Conservation (phyloP, 225 moss, liverwort and hornwort species). For the Neckera pumila region DNA sequence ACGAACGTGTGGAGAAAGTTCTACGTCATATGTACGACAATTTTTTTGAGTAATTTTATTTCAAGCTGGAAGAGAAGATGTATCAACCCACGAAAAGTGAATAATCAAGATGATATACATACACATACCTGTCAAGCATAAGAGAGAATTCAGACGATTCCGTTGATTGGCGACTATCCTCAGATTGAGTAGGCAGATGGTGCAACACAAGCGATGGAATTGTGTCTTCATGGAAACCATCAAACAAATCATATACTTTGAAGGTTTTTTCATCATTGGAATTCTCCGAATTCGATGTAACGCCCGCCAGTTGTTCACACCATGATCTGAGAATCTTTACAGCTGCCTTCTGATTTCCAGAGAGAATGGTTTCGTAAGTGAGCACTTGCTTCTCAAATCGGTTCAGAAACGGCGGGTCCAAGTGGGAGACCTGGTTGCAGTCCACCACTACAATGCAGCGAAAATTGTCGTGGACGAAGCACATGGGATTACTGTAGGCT, state of each 20-base stretch:
- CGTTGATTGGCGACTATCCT: neutral
- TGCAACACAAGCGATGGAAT: slow-evolving; percentile 49
- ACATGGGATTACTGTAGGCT: slow-evolving; percentile 58
- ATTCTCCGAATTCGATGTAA: neutral
- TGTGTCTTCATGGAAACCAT: slow-evolving; percentile 46
- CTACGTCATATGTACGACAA: neutral
- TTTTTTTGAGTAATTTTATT: neutral
- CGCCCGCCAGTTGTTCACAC: slow-evolving; percentile 32
- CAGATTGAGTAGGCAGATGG: slow-evolving; percentile 4
- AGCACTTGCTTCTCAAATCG: slow-evolving; percentile 61
- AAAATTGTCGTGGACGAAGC: slow-evolving; percentile 45
- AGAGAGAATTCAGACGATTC: slow-evolving; percentile 9
- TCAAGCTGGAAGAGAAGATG: neutral
- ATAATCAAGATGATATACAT: neutral
- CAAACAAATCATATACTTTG: slow-evolving; percentile 31
- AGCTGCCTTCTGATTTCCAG: slow-evolving; percentile 8
- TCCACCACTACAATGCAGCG: slow-evolving; percentile 60
- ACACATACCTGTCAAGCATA: slow-evolving; percentile 30
- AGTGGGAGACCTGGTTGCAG: slow-evolving; percentile 21
- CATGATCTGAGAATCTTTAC: slow-evolving; percentile 25
- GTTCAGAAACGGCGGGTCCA: slow-evolving; percentile 54
- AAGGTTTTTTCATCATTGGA: neutral
- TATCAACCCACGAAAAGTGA: too few relatives aligned
- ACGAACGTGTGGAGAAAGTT: neutral
- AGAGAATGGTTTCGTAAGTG: slow-evolving; percentile 47